Base-by-base conservation (phyloP, 2,329 filamentous ascomycete species). In the Alternaria viburni region DNA sequence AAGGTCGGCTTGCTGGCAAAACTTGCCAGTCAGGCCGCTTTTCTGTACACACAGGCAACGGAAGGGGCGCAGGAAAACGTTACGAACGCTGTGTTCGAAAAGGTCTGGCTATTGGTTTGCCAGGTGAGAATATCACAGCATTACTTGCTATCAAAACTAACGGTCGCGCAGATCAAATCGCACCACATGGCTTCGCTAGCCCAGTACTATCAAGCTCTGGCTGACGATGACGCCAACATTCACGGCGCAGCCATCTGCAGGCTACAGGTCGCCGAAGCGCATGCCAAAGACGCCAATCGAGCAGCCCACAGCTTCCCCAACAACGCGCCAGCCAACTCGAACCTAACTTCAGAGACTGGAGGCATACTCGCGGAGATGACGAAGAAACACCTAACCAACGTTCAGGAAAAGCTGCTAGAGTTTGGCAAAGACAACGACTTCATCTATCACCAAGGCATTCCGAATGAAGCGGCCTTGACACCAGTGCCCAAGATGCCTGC, bases 51-150 rank as follows among this genome's bases (percentile, higher is more conserved):
- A 0, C 94, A 98, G 77, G 93, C 93, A 1, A 86, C 91, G 0
- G 96, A 99, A 76, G 95, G 93, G 8, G 90, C 93, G 11, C 93
- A 97, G 76, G 94, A 97, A 59, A 97, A 97, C 76, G 93, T 97
- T 25, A 90, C 89, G 64, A 96, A 91, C 77, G 93, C 90, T 21
- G 89, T 97, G 6, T 98, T 99, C 74, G 96, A 98, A 80, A 96
- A 96, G 75, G 90, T 95, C 8, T 99, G 96, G 96, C 83, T 96
- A 66, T 83, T 92, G 67, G 88, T 98, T 74, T 88, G 90, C 55
- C 92, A 95, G 85, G 90, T 92, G 85, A 61, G 85, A 17, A 51
- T 76, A 19, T 25, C 4, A 6, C 19, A 26, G 15, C 6, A 41
- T n/a, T 12, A 45, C 8, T 13, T 10, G 36, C 43, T 32, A 15